Base-by-base conservation (phyloP, 1,139 yeast species). In the Geotrichum histeridarum region DNA sequence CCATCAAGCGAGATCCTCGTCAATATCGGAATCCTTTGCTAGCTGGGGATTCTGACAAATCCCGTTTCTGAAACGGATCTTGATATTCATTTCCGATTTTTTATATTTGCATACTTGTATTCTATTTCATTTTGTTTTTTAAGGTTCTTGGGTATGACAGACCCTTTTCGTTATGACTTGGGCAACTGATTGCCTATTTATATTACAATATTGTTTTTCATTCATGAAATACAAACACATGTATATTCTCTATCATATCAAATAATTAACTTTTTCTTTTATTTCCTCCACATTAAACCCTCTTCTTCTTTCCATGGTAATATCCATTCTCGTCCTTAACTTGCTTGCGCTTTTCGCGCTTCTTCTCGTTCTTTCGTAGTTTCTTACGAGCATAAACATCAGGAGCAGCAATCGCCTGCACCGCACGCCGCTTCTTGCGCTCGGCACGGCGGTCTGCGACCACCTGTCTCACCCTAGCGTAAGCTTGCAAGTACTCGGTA, bases 381-480 rank as follows among this genome's bases (percentile, higher is more conserved):
- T 86, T 88, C 68, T 86, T 80, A 64, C 78, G 79, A 3, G 96
- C 95, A 27, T 88, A 84, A 44, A 80, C 71, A 18, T 86, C 96
- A 0, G 99, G 99, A 4, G 87, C 86, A 12, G 78, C 78, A 4
- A 91, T 77, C 1, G 91, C 88, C 68, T 88, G 73, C 59, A 86
- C 84, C 0, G 96, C 86, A 56, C 91, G 77, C 66, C 83, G 84
- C 0, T 86, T 79, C 65, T 77, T 83, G 70, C 98, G 81, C 51
- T 88, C 94, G 58, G 78, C 78, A 64, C 98, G 80, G 68, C 89
- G 78, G 33, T 75, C 74, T 43, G 72, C 72, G 18, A 91, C 84
- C 14, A 67, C 66, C 60, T 77, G 82, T 64, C 82, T 81, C 14
- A 89, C 95, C 53, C 74, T 73, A 1, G 88, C 73, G 64, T 84